Evolutionary conservation across 441 rosid species (phyloP), one percentile per base, ranked within the genome.

Genomic region (Eutrema salsugineum): DNA sequence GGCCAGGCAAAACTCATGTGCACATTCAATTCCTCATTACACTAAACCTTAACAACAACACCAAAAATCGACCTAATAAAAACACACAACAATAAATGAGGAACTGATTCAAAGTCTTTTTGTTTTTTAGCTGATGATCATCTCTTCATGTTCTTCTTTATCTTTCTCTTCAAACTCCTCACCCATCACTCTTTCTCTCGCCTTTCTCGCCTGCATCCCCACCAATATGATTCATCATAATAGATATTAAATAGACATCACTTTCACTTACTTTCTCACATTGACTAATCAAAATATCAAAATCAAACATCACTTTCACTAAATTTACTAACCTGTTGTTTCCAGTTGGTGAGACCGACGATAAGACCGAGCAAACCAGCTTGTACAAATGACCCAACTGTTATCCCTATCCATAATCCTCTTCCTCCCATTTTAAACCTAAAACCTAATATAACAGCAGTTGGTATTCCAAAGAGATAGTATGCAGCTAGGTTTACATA

Each of bases 381-480:
- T 63, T 85, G 90, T 14, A 61, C 68, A 44, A 54, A 78, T 0
- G 85, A 74, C 39, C 89, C 92, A 64, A 68, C 75, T 47, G 77
- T 84, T 12, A 87, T 68, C 15, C 92, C 92, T 61, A 82, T 82
- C 92, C 92, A 87, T 0, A 84, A 73, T 3, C 88, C 92, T 51
- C 11, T 61, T 46, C 87, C 92, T 75, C 77, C 62, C 38, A 81
- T 55, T 28, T 78, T n/a, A 38, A 80, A 46, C 82, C 68, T 40
- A 68, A 87, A 87, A 17, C 65, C 88, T 78, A 87, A 78, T 11
- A 71, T 0, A 1, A 80, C 76, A 22, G 84, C 92, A 14, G 67
- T 74, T 22, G 90, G 92, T 70, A 85, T 51, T 42, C 92, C 92
- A 47, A 47, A 72, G 6, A 85, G 19, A 68, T 85, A 85, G 53